phyloP scores from a whole-genome alignment of 495 filamentous ascomycete species.

The Hypoxylon perforatum region DNA sequence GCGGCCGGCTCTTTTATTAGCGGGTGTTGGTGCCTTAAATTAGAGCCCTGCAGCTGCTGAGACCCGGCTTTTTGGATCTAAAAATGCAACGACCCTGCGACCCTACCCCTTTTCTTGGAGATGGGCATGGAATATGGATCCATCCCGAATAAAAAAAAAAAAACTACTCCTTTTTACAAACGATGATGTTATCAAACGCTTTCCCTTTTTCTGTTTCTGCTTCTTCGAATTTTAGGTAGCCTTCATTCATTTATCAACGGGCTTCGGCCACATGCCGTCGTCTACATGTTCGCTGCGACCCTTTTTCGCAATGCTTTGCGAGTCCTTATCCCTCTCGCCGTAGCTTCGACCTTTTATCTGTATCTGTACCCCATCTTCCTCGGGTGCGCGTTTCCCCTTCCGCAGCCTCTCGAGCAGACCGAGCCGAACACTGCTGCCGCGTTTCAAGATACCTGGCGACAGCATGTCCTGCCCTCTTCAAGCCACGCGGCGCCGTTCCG shows the following conservation, averaged over 20 bases:
- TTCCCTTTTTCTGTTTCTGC: constrained; percentile 15
- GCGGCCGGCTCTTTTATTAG: neutral
- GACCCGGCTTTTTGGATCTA: too few relatives aligned
- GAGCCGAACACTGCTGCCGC: constrained; percentile 26
- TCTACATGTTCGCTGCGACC: constrained; percentile 64
- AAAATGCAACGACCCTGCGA: too few relatives aligned
- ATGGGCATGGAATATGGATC: neutral
- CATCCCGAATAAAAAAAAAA: neutral
- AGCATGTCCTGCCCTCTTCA: constrained; percentile 39
- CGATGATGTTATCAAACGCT: too few relatives aligned
- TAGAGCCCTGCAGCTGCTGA: too few relatives aligned
- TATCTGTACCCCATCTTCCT: constrained; percentile 90
- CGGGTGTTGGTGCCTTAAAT: too few relatives aligned
- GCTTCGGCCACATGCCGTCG: constrained; percentile 50
- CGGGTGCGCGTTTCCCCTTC: constrained; percentile 82
- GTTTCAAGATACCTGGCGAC: constrained; percentile 43
- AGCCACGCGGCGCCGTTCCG: constrained; percentile 76
- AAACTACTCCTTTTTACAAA: too few relatives aligned
- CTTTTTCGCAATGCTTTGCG: constrained; percentile 70
- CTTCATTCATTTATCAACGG: constrained; percentile 19
- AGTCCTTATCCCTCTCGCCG: constrained; percentile 74
- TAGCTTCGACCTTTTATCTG: constrained; percentile 77
- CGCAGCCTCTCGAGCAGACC: constrained; percentile 44
- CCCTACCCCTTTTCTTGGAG: too few relatives aligned
- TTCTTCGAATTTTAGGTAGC: constrained; percentile 25